Conservation (phyloP, 805 yeast species). For the Myxozyma geophila region DNA sequence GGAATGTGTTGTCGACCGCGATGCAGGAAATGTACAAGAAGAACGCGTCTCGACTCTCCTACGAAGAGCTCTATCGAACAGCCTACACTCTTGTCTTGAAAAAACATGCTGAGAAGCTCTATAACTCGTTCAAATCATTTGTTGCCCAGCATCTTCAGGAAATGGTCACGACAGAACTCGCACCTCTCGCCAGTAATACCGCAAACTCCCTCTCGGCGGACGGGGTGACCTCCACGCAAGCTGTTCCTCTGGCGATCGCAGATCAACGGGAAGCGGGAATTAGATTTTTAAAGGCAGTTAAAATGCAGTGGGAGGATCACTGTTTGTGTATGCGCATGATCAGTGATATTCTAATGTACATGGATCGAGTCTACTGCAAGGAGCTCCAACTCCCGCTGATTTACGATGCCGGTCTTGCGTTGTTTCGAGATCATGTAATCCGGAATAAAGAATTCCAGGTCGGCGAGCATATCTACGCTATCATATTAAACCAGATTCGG, state of each 20-base stretch:
- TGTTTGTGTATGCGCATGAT: conserved; percentile 73
- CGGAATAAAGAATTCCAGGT: conserved; percentile 55
- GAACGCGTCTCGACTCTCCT: conserved; percentile 73
- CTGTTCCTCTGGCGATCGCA: conserved; percentile 26
- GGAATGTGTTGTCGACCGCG: conserved; percentile 70
- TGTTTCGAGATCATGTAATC: conserved; percentile 67
- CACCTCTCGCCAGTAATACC: conserved; percentile 33
- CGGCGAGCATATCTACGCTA: conserved; percentile 55
- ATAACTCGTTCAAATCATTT: conserved; percentile 60
- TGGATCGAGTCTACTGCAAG: conserved; percentile 82
- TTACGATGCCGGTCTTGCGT: conserved; percentile 72
- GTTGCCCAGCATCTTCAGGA: conserved; percentile 54
- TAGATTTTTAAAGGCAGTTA: conserved; percentile 45
- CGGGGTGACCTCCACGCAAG: conserved; percentile 19
- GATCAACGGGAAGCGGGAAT: conserved; percentile 35
- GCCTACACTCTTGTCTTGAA: conserved; percentile 77
- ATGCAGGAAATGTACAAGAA: conserved; percentile 71
- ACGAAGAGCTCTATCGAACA: conserved; percentile 78
- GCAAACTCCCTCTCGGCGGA: conserved; percentile 15
- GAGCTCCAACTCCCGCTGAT: conserved; percentile 64
- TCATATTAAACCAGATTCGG: conserved; percentile 60
- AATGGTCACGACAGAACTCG: conserved; percentile 36
- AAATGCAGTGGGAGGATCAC: conserved; percentile 71
- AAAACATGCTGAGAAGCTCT: conserved; percentile 67
- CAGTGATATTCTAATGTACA: conserved; percentile 81